phyloP scores from a whole-genome alignment of 306 rosid genomes.

The Amphicarpaea edgeworthii region DNA sequence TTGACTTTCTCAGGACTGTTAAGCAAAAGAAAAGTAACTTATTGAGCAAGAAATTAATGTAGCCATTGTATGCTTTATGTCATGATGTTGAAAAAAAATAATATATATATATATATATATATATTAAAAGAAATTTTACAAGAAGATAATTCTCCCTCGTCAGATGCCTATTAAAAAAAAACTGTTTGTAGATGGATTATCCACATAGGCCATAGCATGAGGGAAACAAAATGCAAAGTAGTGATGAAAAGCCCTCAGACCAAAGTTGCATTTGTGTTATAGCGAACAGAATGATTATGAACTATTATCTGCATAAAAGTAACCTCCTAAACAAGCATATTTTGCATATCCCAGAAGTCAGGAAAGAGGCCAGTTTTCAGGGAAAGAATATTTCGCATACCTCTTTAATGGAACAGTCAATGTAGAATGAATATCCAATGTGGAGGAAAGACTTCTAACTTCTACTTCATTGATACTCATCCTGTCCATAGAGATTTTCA shows the following conservation, averaged over 20 bases:
- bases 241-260: neutral
- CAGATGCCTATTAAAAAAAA: conserved; percentile 10
- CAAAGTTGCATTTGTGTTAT: conserved; percentile 3
- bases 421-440: conserved; percentile 61
- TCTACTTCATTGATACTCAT: conserved; percentile 57
- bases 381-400: conserved; percentile 50
- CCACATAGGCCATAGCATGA: neutral
- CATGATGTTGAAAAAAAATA: conserved; percentile 26
- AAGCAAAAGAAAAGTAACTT: conserved; percentile 35
- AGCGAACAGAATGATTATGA: conserved; percentile 2
- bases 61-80: neutral
- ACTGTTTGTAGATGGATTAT: neutral
- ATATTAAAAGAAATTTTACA: conserved; percentile 17
- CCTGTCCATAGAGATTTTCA: conserved; percentile 53
- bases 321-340: conserved; percentile 18
- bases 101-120: neutral
- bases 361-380: conserved; percentile 8
- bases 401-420: conserved; percentile 76
- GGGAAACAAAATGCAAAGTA: conserved; percentile 25
- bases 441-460: conserved; percentile 52
- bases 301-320: conserved; percentile 14
- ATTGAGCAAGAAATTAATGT: conserved; percentile 22
- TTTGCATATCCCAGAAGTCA: conserved; percentile 43
- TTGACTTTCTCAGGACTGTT: conserved; percentile 79
- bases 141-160: conserved; percentile 13